Evolutionary conservation across 306 rosid genomes (phyloP).

Genomic region (barrel medic (Medicago truncatula)): MtrunA17r5.0-ANR NC_053049.1:40199501-40200000

Average conservation of each 20-base stretch:
- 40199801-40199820: neutral
- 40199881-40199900: conserved; percentile 42
- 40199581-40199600: conserved; percentile 50
- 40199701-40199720: conserved; percentile 41
- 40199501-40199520: conserved; percentile 41
- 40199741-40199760: conserved; percentile 38
- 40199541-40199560: conserved; percentile 54
- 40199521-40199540: conserved; percentile 49
- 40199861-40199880: conserved; percentile 30
- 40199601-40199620: conserved; percentile 36
- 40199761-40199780: neutral
- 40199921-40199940: conserved; percentile 50
- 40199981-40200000: conserved; percentile 59
- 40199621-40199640: conserved; percentile 44
- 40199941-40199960: conserved; percentile 49
- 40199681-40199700: conserved; percentile 46
- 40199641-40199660: conserved; percentile 45
- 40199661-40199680: conserved; percentile 41
- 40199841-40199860: conserved; percentile 32
- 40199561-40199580: conserved; percentile 44
- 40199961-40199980: conserved; percentile 54
- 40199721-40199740: conserved; percentile 49
- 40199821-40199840: neutral
- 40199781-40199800: neutral
- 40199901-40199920: conserved; percentile 28